Evolutionary conservation across 331 rosid genomes (phyloP).

Genomic region (Pyracantha coccinea): DNA sequence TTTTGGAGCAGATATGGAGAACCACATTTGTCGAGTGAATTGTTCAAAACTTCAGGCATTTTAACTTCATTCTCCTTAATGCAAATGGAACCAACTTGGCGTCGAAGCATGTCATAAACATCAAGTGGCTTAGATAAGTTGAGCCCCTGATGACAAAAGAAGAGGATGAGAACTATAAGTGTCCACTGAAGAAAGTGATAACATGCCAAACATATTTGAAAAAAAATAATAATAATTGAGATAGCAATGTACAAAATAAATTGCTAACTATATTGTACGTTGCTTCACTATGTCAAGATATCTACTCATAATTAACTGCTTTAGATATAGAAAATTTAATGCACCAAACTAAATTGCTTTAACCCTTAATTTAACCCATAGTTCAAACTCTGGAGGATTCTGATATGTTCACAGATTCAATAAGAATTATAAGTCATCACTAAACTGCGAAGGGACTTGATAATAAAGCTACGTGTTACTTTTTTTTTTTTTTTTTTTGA

Average conservation of each 20-base stretch:
- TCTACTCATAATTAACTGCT: background rate
- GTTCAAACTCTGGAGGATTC: background rate
- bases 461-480: background rate
- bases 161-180: conserved; percentile 5
- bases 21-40: conserved; percentile 28
- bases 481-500: too few relatives aligned
- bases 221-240: too few relatives aligned
- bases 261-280: background rate
- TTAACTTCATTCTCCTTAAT: conserved; percentile 14
- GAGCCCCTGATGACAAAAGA: conserved; percentile 37
- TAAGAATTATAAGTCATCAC: background rate
- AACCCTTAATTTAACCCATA: background rate
- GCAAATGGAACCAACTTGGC: conserved; percentile 28
- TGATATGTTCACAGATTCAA: background rate
- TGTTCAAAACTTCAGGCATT: conserved; percentile 16
- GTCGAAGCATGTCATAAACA: conserved; percentile 46
- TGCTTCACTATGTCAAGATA: background rate
- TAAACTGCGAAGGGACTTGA: background rate
- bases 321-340: background rate
- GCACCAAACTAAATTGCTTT: background rate
- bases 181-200: background rate
- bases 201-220: background rate
- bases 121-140: conserved; percentile 46
- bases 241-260: background rate
- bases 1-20: conserved; percentile 34